These are phyloP conservation scores for Zygoascus sp. DNA, from an alignment of 1,139 yeast genomes.

Conservation along the genomic window DNA sequence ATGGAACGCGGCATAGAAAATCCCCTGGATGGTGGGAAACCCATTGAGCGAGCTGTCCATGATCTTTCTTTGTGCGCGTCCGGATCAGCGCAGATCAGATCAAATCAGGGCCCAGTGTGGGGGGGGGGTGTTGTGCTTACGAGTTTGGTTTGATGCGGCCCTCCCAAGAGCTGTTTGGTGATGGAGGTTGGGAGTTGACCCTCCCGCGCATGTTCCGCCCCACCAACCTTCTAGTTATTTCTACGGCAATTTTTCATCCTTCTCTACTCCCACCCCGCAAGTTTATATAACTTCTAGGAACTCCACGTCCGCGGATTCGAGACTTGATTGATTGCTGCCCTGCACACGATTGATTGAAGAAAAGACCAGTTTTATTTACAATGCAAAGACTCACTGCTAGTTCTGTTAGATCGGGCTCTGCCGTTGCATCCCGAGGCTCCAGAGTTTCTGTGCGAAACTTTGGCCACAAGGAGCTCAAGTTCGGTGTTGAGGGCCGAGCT, in stretches of 20 bases:
- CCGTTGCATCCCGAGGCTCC: slow-evolving; percentile 19
- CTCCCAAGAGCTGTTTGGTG: background rate
- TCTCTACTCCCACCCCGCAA: slow-evolving; percentile 3
- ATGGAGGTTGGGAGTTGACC: background rate
- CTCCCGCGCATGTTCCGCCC: slow-evolving; percentile 4
- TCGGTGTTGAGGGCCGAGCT: slow-evolving; percentile 98
- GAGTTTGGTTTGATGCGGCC: background rate
- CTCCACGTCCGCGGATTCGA: background rate
- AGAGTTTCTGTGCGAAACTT: slow-evolving; percentile 31
- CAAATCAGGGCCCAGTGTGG: too few relatives aligned
- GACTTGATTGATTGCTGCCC: background rate
- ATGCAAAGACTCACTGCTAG: slow-evolving; percentile 29
- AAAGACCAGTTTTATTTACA: too few relatives aligned
- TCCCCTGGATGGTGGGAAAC: slow-evolving; percentile 77
- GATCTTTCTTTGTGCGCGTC: background rate
- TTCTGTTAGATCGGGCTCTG: slow-evolving; percentile 18
- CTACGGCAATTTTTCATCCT: slow-evolving; percentile 3
- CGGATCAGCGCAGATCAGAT: too few relatives aligned
- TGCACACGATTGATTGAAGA: background rate
- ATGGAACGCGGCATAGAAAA: slow-evolving; percentile 88
- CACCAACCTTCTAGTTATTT: slow-evolving; percentile 2
- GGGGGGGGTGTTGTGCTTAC: background rate
- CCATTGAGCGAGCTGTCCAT: slow-evolving; percentile 39
- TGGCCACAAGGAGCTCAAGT: slow-evolving; percentile 92
- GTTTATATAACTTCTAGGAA: background rate